phyloP scores from a whole-genome alignment of 352 stramenopile genomes.

The Detonula confervacea region DNA sequence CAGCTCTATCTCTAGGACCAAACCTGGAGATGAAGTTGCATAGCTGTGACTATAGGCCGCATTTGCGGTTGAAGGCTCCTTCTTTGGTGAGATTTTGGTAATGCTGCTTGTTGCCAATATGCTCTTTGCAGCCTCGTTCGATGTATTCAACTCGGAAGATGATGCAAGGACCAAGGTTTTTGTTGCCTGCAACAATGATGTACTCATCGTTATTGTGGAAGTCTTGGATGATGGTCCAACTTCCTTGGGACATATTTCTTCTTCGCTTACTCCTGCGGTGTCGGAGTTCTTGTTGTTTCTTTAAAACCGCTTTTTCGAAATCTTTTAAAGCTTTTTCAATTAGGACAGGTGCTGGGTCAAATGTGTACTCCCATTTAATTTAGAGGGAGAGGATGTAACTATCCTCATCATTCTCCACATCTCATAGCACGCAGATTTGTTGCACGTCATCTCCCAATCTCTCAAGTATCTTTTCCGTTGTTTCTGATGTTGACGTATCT shows the following conservation, averaged over 20 bases:
- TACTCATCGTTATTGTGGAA: not conserved
- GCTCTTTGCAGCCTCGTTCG: not conserved
- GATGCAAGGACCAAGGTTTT: conserved; percentile 16
- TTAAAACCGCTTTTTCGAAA: too few relatives aligned
- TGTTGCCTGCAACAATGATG: conserved; percentile 8
- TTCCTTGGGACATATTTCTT: too few relatives aligned
- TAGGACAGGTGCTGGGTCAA: not conserved
- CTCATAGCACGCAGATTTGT: not conserved
- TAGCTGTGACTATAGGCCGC: not conserved
- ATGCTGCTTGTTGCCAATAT: conserved; percentile 1
- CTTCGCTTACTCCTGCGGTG: too few relatives aligned
- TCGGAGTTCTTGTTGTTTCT: too few relatives aligned
- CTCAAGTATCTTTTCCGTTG: not conserved
- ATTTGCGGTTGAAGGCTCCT: not conserved
- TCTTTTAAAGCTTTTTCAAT: too few relatives aligned
- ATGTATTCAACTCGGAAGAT: not conserved
- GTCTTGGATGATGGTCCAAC: not conserved
- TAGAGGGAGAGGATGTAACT: not conserved
- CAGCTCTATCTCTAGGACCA: too few relatives aligned
- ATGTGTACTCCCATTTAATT: conserved; percentile 4
- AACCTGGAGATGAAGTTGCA: not conserved
- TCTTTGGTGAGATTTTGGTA: conserved; percentile 21
- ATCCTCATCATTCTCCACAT: not conserved
- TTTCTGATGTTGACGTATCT: not conserved
- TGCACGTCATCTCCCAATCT: not conserved